Base-by-base conservation (phyloP, 768 basidiomycete genomes). In the Floccularia luteovirens region DNA sequence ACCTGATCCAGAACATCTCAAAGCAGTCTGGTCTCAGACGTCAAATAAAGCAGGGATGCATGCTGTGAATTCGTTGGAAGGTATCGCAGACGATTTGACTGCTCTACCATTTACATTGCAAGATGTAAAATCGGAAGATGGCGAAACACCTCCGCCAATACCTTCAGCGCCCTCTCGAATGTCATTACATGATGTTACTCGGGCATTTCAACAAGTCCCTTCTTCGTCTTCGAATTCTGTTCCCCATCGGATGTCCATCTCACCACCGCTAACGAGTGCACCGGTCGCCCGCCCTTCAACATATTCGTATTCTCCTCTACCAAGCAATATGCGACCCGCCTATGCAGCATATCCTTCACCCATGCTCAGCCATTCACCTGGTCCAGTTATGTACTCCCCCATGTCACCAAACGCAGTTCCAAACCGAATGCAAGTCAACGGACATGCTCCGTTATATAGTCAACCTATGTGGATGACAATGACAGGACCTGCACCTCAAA, bases 201-300 rank as follows among this genome's bases (percentile, higher is more conserved):
- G 84, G 43, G 86, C 88, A 16, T 91, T 91, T 63, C 89, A 91
- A 53, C 82, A 82, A 59, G 89, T 90, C 20, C 88, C 88, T 2
- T 69, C 67, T 6, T 69, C 84, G 2, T 70, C 75, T 12, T 58
- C 72, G 11, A 72, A 55, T 34, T 59, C 69, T 32, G 53, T 69
- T 10, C 53, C 67, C 25, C 71, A 68, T 45, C 69, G 77, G 45
- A 60, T 71, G 23, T 61, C 75, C 2, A 60, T 75, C 38, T 74
- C 80, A 16, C 70, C 77, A 16, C 62, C 77, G 13, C 59, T 65
- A 3, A 63, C 61, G 1, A 67, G 63, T 33, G 63, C 64, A n/a
- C 69, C 70, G 41, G 66, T 69, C 34, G 64, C 69, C 38, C 67
- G 70, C 24, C 70, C 70, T 27, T 57, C 59, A 6, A 52, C 56